Base-by-base conservation (phyloP, 179 eudicot genomes). In the Spergularia azorica region DNA sequence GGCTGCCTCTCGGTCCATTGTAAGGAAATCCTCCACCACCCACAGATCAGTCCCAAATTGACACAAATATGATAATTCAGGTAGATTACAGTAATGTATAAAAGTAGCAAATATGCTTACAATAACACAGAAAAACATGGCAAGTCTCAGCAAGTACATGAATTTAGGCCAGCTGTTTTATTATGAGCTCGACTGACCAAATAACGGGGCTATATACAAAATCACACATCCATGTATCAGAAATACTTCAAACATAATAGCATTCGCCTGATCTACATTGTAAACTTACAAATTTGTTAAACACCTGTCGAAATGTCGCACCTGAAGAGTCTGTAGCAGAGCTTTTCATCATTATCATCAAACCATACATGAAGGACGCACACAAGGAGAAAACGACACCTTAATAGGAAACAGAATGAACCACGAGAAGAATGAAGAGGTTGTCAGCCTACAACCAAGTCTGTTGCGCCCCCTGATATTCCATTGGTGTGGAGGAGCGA, bases 381-480 rank as follows among this genome's bases (percentile, higher is more conserved):
- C 66, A 61, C 13, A 66, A 36, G 71, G 36, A 69, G 41, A 39
- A 6, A 57, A 9, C 11, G 46, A 63, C 60, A 74, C 61, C 46
- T 18, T 17, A 21, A 61, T 36, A 17, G 10, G 39, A 72, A 62
- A 56, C 63, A 68, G 56, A 56, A 70, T 60, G 3, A 38, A 62
- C 62, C 73, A 71, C 17, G 60, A 71, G 60, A 70, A 71, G 60
- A 70, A 55, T 43, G 64, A 20, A 70, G 60, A 2, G 38, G 32
- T 55, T 26, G 67, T 52, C 73, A n/a, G 81, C 78, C 87, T 83
- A 91, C 79, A 85, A 69, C 91, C 92, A 90, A 66, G 86, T 79
- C 72, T 56, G 88, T 15, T 81, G 86, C 36, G 73, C 63, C 79
- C 73, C 72, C 69, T 73, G 81, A 69, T 67, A 82, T 54, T 77